Percentiles rank a stretch among this genome's conserved stretches.
Conservation (phyloP, 75 land plant genomes). For the Selaginella moellendorffii region DNA sequence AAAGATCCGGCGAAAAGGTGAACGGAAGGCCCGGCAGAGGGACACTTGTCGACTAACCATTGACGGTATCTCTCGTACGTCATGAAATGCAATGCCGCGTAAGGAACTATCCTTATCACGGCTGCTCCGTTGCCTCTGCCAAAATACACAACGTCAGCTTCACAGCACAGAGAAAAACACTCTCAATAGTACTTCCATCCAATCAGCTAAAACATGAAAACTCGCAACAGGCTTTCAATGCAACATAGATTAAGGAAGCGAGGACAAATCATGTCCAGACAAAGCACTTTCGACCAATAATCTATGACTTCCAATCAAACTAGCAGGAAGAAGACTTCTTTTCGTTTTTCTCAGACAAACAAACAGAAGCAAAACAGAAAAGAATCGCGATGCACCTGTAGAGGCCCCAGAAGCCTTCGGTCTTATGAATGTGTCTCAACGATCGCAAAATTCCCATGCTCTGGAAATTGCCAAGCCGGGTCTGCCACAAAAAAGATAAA, state of each 20-base stretch:
- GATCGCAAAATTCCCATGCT: constrained; percentile 59
- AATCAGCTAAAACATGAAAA: too few species aligned
- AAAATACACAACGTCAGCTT: background rate
- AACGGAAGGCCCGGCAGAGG: constrained; percentile 52
- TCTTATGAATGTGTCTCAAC: constrained; percentile 39
- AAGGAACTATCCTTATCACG: constrained; percentile 90
- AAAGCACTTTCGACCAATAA: too few species aligned
- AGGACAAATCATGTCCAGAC: too few species aligned
- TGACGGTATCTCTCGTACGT: constrained; percentile 78
- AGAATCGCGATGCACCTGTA: constrained; percentile 47
- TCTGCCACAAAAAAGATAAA: constrained; percentile 24
- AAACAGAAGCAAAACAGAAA: background rate
- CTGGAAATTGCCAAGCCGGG: constrained; percentile 55
- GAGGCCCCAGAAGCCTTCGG: constrained; percentile 67
- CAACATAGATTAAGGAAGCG: too few species aligned
- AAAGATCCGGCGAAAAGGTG: constrained; percentile 92
- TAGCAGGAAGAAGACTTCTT: too few species aligned
- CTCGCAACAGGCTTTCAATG: too few species aligned
- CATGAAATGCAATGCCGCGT: constrained; percentile 93
- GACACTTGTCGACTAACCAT: constrained; percentile 49
- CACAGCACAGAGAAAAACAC: too few species aligned
- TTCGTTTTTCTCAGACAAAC: too few species aligned
- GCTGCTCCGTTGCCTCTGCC: constrained; percentile 97
- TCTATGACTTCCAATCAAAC: too few species aligned
- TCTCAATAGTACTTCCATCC: too few species aligned